A percentile compares a stretch with the other conserved stretches of the same genome.
Conservation (phyloP, 768 basidiomycete genomes). For the Boletus rubropictus region DNA sequence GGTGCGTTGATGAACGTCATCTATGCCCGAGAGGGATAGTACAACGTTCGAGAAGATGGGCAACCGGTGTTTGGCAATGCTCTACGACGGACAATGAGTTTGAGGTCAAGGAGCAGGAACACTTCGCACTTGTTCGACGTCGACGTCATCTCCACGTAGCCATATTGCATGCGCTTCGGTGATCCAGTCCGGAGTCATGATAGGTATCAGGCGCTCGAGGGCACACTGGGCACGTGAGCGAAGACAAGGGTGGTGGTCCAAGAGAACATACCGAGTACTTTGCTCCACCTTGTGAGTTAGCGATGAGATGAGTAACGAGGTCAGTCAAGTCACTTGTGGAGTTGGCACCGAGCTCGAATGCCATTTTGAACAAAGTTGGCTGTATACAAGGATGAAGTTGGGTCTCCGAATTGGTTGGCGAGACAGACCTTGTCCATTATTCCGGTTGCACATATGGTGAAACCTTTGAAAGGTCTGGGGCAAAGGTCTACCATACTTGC, state of each 20-base stretch:
- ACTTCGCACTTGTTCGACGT: slow-evolving; percentile 50
- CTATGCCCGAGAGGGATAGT: slow-evolving; percentile 72
- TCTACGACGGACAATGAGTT: slow-evolving; percentile 36
- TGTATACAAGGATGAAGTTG: slow-evolving; percentile 24
- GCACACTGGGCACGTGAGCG: slow-evolving; percentile 55
- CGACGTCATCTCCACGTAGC: slow-evolving; percentile 76
- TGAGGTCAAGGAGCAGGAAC: neutral
- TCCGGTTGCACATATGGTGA: slow-evolving; percentile 72
- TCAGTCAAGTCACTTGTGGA: slow-evolving; percentile 72
- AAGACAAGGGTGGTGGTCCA: neutral
- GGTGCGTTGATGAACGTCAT: slow-evolving; percentile 52
- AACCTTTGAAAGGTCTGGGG: slow-evolving; percentile 62
- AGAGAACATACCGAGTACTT: slow-evolving; percentile 65
- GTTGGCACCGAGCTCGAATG: slow-evolving; percentile 73
- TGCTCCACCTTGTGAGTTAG: slow-evolving; percentile 69
- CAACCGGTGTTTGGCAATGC: slow-evolving; percentile 53
- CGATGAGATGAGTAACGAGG: slow-evolving; percentile 82
- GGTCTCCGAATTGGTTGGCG: slow-evolving; percentile 3
- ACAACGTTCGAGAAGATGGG: slow-evolving; percentile 67
- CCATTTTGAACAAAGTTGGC: slow-evolving; percentile 70
- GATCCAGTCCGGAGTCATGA: slow-evolving; percentile 77
- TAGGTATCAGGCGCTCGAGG: slow-evolving; percentile 71
- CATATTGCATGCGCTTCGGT: slow-evolving; percentile 63
- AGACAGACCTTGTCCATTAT: slow-evolving; percentile 66
- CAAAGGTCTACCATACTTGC: slow-evolving; percentile 42